Evolutionary conservation across 176 grass and related monocot genomes (phyloP).

Genomic region (Otatea glauca): DNA sequence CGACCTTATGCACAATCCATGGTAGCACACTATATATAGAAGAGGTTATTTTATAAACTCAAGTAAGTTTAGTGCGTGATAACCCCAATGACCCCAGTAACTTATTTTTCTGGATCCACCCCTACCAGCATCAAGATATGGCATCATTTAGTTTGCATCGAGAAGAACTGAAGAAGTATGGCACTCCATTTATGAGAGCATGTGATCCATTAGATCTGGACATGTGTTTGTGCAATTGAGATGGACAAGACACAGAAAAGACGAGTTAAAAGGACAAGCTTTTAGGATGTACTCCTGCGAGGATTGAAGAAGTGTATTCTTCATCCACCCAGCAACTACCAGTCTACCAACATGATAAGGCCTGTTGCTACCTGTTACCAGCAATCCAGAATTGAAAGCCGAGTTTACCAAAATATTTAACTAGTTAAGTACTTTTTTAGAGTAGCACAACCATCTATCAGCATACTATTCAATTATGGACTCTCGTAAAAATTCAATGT

Average conservation of each 20-base stretch:
- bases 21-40: no score
- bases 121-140: not conserved
- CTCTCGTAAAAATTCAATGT: not conserved
- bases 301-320: not conserved
- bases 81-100: no score
- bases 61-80: no score
- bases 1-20: no score
- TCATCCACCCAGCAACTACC: conserved; percentile 13
- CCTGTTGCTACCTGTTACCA: not conserved
- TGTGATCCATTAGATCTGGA: not conserved
- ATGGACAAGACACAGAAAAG: conserved; percentile 28
- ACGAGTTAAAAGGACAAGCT: not conserved
- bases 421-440: not conserved
- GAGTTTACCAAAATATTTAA: conserved; percentile 7
- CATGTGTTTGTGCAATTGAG: conserved; percentile 33
- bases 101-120: no score
- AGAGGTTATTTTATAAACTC: no score
- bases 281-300: not conserved
- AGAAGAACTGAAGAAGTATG: not conserved
- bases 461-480: not conserved
- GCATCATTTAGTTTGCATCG: not conserved
- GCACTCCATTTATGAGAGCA: not conserved
- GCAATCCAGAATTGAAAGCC: not conserved
- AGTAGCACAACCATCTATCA: not conserved
- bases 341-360: conserved; percentile 18